Evolutionary conservation across 768 basidiomycete genomes (phyloP).

Genomic region (Tubosaeta sp.): DNA sequence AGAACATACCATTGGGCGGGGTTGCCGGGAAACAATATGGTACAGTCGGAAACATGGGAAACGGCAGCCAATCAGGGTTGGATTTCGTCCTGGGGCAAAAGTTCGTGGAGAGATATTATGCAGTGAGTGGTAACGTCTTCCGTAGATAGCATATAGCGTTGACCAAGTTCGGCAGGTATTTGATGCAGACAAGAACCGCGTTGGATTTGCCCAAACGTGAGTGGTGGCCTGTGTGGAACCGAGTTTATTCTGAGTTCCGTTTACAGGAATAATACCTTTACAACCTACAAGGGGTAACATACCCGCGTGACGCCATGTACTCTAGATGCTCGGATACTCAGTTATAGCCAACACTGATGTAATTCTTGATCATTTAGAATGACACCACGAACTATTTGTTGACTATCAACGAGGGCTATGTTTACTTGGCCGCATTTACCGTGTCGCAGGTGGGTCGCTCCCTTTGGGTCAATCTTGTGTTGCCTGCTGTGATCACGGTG

Average conservation of each 20-base stretch:
- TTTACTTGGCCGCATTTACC: too few relatives aligned
- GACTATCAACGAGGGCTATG: too few relatives aligned
- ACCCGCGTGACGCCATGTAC: neutral
- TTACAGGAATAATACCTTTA: constrained; percentile 20
- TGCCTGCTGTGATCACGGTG: too few relatives aligned
- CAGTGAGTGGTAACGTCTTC: constrained; percentile 1
- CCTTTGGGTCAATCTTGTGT: too few relatives aligned
- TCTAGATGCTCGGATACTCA: neutral
- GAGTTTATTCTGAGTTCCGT: neutral
- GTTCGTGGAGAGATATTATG: constrained; percentile 17
- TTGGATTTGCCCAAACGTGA: constrained; percentile 20
- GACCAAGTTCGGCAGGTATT: constrained; percentile 7
- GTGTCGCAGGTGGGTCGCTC: too few relatives aligned
- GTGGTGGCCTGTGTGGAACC: neutral
- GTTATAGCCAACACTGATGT: neutral
- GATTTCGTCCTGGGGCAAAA: constrained; percentile 17
- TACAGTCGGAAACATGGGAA: neutral
- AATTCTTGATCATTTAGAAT: neutral
- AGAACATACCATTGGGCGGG: constrained; percentile 10
- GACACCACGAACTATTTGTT: neutral
- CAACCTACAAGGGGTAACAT: constrained; percentile 3
- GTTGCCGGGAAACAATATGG: constrained; percentile 8
- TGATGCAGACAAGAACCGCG: constrained; percentile 8
- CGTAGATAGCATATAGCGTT: neutral
- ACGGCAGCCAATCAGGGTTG: constrained; percentile 2